Base-by-base conservation (phyloP, 2,329 filamentous ascomycete species). In the Epichloe gansuensis region DNA sequence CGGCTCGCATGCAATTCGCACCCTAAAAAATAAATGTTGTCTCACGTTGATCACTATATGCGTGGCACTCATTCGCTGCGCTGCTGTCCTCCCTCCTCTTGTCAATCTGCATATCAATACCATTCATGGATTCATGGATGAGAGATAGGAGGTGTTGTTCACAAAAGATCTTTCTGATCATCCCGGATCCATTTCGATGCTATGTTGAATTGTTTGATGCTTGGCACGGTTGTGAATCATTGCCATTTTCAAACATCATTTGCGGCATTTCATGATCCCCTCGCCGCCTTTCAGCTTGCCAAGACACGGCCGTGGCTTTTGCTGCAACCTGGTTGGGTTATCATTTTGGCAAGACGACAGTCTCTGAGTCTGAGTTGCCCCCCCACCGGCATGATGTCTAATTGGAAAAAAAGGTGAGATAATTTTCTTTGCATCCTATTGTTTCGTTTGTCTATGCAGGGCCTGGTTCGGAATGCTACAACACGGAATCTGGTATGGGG, bases 321-420 rank as follows among this genome's bases (percentile, higher is more conserved):
- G 27, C 36, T 5, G 36, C 11, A 38, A 38, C 36, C 36, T 38
- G 9, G 36, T 12, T 15, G 36, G 36, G 25, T 27, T 38, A 38
- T 15, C 36, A 15, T 4, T 38, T 4, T 6, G 36, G 36, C 12
- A 12, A 9, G 89, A 87, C 25, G 17, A 21, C 17, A 21, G 17
- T 21, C 17, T 21, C 17, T 21, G 17, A 21, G 17, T 21, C 17
- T 21, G 17, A 21, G 17, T 21, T 21, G 17, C 17, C 17, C 17
- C 17, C 17, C 17, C 17, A 21, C 17, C 17, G 17, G 17, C 17
- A 21, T 21, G 17, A 21, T 21, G 17, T 21, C 17, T 21, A 21
- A 35, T 12, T 15, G 89, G 94, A 68, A 94, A 68, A 94, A 95
- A 64, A 95, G 89, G 27, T 81, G 17, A 21, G 17, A 21, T 21